These are phyloP conservation scores for Eucalyptus regnans DNA, from an alignment of 345 rosid genomes.

Conservation along the genomic window DNA sequence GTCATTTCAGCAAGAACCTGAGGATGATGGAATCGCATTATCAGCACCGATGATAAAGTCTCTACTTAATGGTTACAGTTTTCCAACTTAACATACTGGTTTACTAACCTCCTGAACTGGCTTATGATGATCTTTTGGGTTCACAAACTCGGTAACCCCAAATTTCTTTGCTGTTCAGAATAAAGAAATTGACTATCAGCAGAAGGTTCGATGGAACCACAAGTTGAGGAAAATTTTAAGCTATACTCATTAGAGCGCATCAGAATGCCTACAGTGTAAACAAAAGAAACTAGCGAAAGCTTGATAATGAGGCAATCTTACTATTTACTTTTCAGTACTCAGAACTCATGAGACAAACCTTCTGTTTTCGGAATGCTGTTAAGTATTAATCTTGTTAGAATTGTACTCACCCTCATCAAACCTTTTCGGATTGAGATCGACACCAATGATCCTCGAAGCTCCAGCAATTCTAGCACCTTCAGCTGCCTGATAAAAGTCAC, in stretches of 20 bases:
- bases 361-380: background rate
- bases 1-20: conserved; percentile 40
- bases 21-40: background rate
- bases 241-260: background rate
- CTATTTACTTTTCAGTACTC: background rate
- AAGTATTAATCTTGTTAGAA: background rate
- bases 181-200: background rate
- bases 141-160: conserved; percentile 25
- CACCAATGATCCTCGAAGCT: conserved; percentile 31
- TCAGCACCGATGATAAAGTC: background rate
- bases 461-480: conserved; percentile 34
- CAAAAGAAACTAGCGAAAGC: background rate
- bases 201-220: background rate
- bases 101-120: conserved; percentile 23
- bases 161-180: conserved; percentile 19
- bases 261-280: background rate
- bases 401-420: conserved; percentile 14
- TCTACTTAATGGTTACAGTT: background rate
- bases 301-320: background rate
- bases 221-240: background rate
- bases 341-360: background rate
- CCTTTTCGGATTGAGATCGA: conserved; percentile 16
- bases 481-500: conserved; percentile 9
- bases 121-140: conserved; percentile 15
- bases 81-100: background rate